These are phyloP conservation scores for Hypoxylon trugodes DNA, from an alignment of 495 filamentous ascomycete species.

Conservation along the genomic window DNA sequence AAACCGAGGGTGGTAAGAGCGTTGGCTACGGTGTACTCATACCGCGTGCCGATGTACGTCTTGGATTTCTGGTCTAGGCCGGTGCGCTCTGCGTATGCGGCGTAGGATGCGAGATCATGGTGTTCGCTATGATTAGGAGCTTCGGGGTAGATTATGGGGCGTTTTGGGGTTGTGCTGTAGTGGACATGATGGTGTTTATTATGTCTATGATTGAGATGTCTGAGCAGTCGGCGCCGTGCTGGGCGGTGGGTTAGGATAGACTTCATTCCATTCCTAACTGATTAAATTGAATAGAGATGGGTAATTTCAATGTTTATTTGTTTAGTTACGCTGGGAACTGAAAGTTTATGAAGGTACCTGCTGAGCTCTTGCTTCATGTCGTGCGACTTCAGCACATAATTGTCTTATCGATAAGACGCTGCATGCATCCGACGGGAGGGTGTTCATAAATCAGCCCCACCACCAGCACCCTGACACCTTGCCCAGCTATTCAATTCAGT, in stretches of 20 bases:
- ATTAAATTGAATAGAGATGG: not conserved
- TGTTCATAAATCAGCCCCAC: too few species aligned
- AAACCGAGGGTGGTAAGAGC: conserved; percentile 71
- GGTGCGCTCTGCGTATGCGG: conserved; percentile 70
- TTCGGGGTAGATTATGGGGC: conserved; percentile 54
- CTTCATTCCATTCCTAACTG: conserved; percentile 30
- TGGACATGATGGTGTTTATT: not conserved
- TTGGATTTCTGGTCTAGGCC: conserved; percentile 59
- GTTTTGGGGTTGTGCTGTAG: conserved; percentile 11
- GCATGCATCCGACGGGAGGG: too few species aligned
- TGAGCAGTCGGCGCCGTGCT: conserved; percentile 17
- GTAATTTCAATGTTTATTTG: not conserved
- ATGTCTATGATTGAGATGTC: not conserved
- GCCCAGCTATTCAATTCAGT: not conserved
- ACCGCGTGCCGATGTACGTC: conserved; percentile 70
- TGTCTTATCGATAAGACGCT: conserved; percentile 11
- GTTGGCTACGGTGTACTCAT: conserved; percentile 75
- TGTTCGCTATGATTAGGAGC: conserved; percentile 63
- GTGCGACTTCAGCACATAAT: too few species aligned
- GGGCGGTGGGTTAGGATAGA: conserved; percentile 6
- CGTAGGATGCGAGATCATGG: conserved; percentile 73
- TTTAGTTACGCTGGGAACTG: too few species aligned
- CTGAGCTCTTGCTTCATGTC: too few species aligned
- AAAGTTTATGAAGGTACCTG: too few species aligned
- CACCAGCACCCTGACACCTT: too few species aligned